These are phyloP conservation scores for Trichomonascaceae sp. DNA, from an alignment of 1,139 yeast species.

Conservation along the genomic window DNA sequence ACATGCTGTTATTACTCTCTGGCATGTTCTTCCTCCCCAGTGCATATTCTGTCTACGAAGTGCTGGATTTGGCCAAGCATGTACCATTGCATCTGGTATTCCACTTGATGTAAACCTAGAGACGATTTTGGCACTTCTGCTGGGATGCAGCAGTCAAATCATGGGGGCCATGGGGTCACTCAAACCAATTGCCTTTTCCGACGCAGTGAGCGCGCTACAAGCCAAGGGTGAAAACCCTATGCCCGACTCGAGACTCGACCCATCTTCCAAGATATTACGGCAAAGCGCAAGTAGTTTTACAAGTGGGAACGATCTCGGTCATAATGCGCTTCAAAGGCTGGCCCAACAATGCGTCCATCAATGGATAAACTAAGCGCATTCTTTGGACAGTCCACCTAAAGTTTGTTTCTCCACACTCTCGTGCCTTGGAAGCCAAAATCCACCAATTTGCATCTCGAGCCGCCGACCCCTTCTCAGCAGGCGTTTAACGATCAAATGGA, in stretches of 20 bases:
- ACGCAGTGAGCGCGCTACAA: slow-evolving; percentile 17
- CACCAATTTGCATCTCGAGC: too few relatives aligned
- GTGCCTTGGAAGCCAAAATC: too few relatives aligned
- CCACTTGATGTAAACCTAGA: slow-evolving; percentile 22
- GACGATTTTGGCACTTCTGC: slow-evolving; percentile 18
- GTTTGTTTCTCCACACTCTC: too few relatives aligned
- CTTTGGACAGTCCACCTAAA: too few relatives aligned
- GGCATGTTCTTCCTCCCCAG: too few relatives aligned
- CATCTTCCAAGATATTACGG: slow-evolving; percentile 20
- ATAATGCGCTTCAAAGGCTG: too few relatives aligned
- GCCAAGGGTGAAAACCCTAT: slow-evolving; percentile 16
- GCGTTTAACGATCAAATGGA: too few relatives aligned
- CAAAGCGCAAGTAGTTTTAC: slow-evolving; percentile 19
- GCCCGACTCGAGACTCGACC: slow-evolving; percentile 23
- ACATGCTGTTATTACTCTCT: too few relatives aligned
- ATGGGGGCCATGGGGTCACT: slow-evolving; percentile 13
- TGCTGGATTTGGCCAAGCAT: slow-evolving; percentile 17
- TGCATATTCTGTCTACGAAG: slow-evolving; percentile 26
- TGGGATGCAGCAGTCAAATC: slow-evolving; percentile 16
- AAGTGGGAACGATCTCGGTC: too few relatives aligned
- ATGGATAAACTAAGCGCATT: too few relatives aligned
- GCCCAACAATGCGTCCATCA: too few relatives aligned
- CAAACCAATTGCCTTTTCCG: slow-evolving; percentile 19
- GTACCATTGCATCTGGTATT: slow-evolving; percentile 10
- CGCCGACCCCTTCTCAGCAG: too few relatives aligned